Evolutionary conservation across 2,329 filamentous ascomycete species (phyloP).

Genomic region (Teratosphaeria epicoccoides): DNA sequence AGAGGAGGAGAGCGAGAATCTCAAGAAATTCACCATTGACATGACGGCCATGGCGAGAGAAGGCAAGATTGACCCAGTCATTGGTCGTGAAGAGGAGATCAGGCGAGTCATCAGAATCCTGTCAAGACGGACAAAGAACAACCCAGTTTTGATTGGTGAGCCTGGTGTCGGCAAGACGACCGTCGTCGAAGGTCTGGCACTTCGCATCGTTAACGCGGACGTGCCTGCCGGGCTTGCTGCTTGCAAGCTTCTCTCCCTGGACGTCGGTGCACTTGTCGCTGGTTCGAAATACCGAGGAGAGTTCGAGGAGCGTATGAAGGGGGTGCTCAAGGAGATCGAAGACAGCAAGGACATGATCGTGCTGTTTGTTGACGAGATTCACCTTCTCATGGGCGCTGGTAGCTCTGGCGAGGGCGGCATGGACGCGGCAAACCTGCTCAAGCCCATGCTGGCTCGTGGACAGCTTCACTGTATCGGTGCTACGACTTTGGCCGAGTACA

Average conservation of each 20-base stretch:
- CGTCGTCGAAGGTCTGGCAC: constrained; percentile 89
- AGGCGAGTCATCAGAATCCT: constrained; percentile 83
- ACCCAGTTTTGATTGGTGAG: constrained; percentile 94
- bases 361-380: constrained; percentile 96
- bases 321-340: constrained; percentile 91
- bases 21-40: constrained; percentile 97
- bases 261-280: constrained; percentile 88
- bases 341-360: constrained; percentile 94
- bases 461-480: constrained; percentile 97
- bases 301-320: constrained; percentile 99
- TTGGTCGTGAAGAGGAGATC: constrained; percentile 93
- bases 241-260: constrained; percentile 87
- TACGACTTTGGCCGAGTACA: constrained; percentile 87
- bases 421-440: constrained; percentile 95
- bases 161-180: constrained; percentile 98
- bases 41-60: constrained; percentile 95
- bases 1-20: constrained; percentile 85
- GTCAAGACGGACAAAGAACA: constrained; percentile 93
- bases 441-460: constrained; percentile 94
- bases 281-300: constrained; percentile 98
- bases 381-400: constrained; percentile 94
- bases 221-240: constrained; percentile 90
- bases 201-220: constrained; percentile 91
- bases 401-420: constrained; percentile 82
- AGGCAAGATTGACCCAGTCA: constrained; percentile 95